Conservation (phyloP, 208 protist genomes). For the Acanthamoeba royreba region DNA sequence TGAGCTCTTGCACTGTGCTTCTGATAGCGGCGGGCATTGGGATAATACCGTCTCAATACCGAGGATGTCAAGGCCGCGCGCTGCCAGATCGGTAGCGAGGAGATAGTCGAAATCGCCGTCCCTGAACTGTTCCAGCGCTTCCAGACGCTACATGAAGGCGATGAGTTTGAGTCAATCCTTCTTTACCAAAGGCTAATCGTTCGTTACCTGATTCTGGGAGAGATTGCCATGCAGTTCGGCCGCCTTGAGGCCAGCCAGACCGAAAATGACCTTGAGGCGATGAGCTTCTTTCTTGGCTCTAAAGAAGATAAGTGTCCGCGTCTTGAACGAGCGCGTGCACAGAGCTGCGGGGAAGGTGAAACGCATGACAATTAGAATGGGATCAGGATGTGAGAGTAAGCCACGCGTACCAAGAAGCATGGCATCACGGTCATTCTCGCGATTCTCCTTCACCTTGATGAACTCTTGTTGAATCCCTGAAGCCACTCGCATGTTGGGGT, state of each 20-base stretch:
- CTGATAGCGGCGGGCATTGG: too few relatives aligned
- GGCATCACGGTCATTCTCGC: slow-evolving; percentile 75
- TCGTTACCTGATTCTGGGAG: slow-evolving; percentile 68
- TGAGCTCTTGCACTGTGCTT: too few relatives aligned
- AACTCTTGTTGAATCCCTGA: slow-evolving; percentile 77
- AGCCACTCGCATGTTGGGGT: slow-evolving; percentile 60
- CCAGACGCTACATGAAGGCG: slow-evolving; percentile 55
- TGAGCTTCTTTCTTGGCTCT: slow-evolving; percentile 65
- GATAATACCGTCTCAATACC: slow-evolving; percentile 73
- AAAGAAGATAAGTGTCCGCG: slow-evolving; percentile 47
- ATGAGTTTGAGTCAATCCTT: neutral
- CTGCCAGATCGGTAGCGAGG: slow-evolving; percentile 82
- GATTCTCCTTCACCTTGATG: slow-evolving; percentile 66
- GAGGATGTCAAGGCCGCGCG: slow-evolving; percentile 84
- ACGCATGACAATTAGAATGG: neutral
- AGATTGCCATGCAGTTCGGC: slow-evolving; percentile 82
- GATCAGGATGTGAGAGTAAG: neutral
- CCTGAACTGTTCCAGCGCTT: slow-evolving; percentile 57
- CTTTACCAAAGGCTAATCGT: neutral
- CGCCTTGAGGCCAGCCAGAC: slow-evolving; percentile 70
- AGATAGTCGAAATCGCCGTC: slow-evolving; percentile 72
- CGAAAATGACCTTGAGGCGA: slow-evolving; percentile 75
- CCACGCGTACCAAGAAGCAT: slow-evolving; percentile 60
- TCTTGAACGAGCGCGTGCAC: slow-evolving; percentile 35
- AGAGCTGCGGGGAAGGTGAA: too few relatives aligned